A percentile compares a stretch with the other conserved stretches of the same genome.
Evolutionary conservation across 345 rosid species (phyloP).

Genomic region (Orychophragmus violaceus): DNA sequence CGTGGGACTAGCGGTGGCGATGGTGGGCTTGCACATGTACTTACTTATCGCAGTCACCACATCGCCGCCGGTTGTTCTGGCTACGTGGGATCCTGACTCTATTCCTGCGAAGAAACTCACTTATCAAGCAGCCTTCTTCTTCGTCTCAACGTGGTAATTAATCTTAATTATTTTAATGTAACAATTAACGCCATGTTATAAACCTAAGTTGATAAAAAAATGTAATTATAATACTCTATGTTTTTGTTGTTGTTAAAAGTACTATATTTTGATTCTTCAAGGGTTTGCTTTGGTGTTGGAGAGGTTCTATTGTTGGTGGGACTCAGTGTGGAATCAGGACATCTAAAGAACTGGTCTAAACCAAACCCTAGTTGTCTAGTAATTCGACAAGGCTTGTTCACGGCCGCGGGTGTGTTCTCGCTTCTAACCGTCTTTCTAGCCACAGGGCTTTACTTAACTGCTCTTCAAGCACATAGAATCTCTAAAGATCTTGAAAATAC

Average conservation of each 20-base stretch:
- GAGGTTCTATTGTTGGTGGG: conserved; percentile 73
- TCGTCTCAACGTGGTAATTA: conserved; percentile 65
- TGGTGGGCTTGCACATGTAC: conserved; percentile 65
- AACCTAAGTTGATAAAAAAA: background rate
- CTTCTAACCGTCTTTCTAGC: conserved; percentile 63
- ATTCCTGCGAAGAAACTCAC: conserved; percentile 38
- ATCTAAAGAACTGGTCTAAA: conserved; percentile 66
- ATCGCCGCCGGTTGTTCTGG: conserved; percentile 45
- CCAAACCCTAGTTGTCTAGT: conserved; percentile 64
- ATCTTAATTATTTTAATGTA: background rate
- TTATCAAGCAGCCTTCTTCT: conserved; percentile 74
- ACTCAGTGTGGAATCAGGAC: conserved; percentile 86
- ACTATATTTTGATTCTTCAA: background rate
- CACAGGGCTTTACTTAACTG: conserved; percentile 63
- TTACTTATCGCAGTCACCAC: conserved; percentile 60
- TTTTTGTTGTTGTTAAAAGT: background rate
- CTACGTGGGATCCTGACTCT: conserved; percentile 46
- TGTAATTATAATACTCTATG: background rate
- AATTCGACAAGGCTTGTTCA: conserved; percentile 66
- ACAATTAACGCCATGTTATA: background rate
- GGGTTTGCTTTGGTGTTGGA: conserved; percentile 79
- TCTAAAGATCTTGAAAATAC: conserved; percentile 44
- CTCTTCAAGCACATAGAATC: conserved; percentile 55
- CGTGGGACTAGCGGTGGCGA: conserved; percentile 50
- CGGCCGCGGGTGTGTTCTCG: conserved; percentile 69